Percentiles rank a stretch among this genome's conserved stretches.
Conservation (phyloP, 2,329 filamentous ascomycete species). For the Diaporthe aspalathi region DNA sequence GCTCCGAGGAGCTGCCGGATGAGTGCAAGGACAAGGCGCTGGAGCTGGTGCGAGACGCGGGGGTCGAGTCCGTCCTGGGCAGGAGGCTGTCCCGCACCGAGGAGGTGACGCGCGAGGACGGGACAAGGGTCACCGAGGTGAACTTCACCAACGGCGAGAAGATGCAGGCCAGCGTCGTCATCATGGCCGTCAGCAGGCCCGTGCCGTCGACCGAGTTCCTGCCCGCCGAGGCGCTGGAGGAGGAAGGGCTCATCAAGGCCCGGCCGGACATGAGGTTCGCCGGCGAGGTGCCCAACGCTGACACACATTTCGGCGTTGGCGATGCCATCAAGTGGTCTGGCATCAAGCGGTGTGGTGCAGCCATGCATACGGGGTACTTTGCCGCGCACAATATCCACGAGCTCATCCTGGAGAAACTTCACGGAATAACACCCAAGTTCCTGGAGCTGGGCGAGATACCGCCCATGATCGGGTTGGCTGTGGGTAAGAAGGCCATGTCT, state of each 20-base stretch:
- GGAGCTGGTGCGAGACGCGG: conserved; percentile 68
- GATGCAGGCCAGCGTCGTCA: conserved; percentile 72
- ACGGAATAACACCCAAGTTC: conserved; percentile 56
- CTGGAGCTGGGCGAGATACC: conserved; percentile 64
- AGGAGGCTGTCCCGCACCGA: conserved; percentile 65
- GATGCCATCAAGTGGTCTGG: conserved; percentile 79
- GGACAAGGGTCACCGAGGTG: conserved; percentile 56
- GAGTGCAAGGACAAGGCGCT: conserved; percentile 74
- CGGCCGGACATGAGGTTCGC: conserved; percentile 67
- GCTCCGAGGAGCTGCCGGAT: conserved; percentile 77
- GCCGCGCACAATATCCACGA: conserved; percentile 76
- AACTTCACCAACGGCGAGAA: conserved; percentile 70
- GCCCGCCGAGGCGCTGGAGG: conserved; percentile 67
- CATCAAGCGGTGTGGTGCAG: conserved; percentile 82
- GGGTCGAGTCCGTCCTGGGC: conserved; percentile 73
- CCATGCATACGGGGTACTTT: conserved; percentile 78
- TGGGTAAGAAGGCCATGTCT: conserved; percentile 76
- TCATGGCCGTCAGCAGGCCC: conserved; percentile 75
- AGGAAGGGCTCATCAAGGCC: conserved; percentile 75
- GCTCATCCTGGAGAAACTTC: conserved; percentile 61
- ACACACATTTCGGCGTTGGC: conserved; percentile 75
- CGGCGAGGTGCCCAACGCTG: conserved; percentile 64
- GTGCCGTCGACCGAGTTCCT: conserved; percentile 73
- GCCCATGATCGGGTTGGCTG: conserved; percentile 76
- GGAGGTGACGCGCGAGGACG: conserved; percentile 57